phyloP scores from a whole-genome alignment of 2,329 filamentous ascomycete genomes.

The Pyrenochaeta sp. region DNA sequence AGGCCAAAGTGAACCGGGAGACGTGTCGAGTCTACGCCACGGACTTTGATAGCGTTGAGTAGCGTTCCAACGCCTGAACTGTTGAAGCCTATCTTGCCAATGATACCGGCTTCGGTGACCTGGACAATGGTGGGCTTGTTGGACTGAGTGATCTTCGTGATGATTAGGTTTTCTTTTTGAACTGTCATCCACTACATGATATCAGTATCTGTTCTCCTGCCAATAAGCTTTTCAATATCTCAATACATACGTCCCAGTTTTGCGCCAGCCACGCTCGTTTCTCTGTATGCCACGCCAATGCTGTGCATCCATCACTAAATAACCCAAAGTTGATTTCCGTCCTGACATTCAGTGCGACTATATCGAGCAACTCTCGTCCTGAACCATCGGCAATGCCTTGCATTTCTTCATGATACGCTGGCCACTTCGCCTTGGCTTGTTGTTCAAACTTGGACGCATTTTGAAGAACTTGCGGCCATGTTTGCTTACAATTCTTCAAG shows the following conservation, averaged over 20 bases:
- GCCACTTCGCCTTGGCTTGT: constrained; percentile 54
- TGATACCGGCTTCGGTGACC: constrained; percentile 68
- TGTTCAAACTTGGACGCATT: constrained; percentile 59
- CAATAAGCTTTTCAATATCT: background rate
- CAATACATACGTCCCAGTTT: constrained; percentile 63
- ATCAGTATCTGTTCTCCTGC: background rate
- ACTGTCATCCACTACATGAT: constrained; percentile 57
- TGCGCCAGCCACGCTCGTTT: constrained; percentile 59
- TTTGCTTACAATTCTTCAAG: constrained; percentile 55
- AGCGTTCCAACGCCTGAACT: constrained; percentile 65
- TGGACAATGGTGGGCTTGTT: constrained; percentile 61
- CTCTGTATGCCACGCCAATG: constrained; percentile 56
- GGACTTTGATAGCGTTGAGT: constrained; percentile 69
- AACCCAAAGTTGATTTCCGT: constrained; percentile 67
- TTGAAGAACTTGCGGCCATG: constrained; percentile 56
- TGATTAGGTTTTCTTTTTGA: constrained; percentile 61
- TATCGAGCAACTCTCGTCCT: constrained; percentile 55
- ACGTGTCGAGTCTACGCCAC: constrained; percentile 60
- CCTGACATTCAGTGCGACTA: constrained; percentile 66
- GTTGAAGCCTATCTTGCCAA: constrained; percentile 74
- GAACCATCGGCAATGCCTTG: constrained; percentile 64
- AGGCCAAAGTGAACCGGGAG: constrained; percentile 70
- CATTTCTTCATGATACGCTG: constrained; percentile 56
- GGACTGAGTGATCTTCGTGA: constrained; percentile 56
- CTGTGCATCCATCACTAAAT: constrained; percentile 67